phyloP scores from a whole-genome alignment of 2,329 filamentous ascomycete species.

The Pseudogymnoascus sp. region DNA sequence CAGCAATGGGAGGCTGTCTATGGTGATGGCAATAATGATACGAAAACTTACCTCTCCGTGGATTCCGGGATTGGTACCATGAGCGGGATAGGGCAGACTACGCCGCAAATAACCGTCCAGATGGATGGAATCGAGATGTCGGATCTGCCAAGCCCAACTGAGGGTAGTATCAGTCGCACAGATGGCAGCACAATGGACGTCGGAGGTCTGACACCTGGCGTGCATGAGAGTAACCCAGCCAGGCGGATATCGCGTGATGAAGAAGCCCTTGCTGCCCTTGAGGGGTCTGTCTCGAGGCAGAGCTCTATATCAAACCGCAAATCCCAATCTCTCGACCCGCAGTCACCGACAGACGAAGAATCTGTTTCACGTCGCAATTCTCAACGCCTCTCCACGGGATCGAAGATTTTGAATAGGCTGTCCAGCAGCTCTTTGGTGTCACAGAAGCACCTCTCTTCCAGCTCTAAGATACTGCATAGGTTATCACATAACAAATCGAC shows the following conservation, averaged over 20 bases:
- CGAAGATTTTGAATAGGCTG: neutral
- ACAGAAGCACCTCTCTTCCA: conserved; percentile 10
- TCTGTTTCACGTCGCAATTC: neutral
- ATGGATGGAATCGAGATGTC: conserved; percentile 47
- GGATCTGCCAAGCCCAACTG: conserved; percentile 32
- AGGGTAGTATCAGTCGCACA: neutral
- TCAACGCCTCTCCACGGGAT: neutral
- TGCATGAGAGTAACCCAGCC: conserved; percentile 8
- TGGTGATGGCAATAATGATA: conserved; percentile 9
- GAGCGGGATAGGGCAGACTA: conserved; percentile 37
- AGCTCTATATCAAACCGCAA: conserved; percentile 1
- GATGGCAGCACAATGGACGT: neutral
- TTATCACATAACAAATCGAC: conserved; percentile 23
- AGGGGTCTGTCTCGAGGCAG: conserved; percentile 17
- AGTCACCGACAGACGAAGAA: neutral
- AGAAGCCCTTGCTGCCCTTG: conserved; percentile 15
- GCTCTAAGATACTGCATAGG: conserved; percentile 18
- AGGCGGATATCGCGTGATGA: conserved; percentile 7
- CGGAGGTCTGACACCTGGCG: conserved; percentile 3
- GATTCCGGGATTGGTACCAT: conserved; percentile 33
- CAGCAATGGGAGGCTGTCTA: conserved; percentile 72
- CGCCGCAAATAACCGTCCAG: conserved; percentile 29
- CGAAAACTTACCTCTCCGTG: conserved; percentile 1
- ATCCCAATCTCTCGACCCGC: neutral
- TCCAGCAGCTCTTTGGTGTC: neutral